Conservation (phyloP, 345 rosid species). For the Syzygium grande region DNA sequence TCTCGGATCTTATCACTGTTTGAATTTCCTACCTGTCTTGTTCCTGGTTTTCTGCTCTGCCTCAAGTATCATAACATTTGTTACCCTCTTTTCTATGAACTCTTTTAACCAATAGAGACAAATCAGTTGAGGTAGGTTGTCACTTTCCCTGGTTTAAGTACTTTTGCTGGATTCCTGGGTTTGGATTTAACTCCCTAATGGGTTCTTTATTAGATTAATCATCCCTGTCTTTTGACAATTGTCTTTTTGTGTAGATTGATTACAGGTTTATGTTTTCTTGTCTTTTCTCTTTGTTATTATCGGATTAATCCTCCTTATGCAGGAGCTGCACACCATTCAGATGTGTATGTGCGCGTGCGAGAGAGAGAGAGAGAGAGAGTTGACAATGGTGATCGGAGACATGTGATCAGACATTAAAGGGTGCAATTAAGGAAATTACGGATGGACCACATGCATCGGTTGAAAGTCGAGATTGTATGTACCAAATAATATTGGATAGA, state of each 20-base stretch:
- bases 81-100: not conserved
- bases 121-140: not conserved
- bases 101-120: not conserved
- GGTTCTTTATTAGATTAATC: not conserved
- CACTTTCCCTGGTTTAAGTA: slow-evolving; percentile 5
- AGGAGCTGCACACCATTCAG: not conserved
- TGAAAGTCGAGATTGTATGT: not conserved
- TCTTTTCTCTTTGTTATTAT: not conserved
- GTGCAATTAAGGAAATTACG: not conserved
- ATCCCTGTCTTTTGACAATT: not conserved
- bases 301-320: not conserved
- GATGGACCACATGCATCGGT: not conserved
- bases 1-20: not conserved
- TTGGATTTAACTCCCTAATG: not conserved
- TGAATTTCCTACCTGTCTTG: not conserved
- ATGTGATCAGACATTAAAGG: not conserved
- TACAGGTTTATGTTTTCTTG: not conserved
- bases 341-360: not conserved
- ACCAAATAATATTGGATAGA: not conserved
- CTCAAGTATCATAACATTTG: not conserved
- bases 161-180: slow-evolving; percentile 14
- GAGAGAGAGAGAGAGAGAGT: not conserved
- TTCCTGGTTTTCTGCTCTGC: slow-evolving; percentile 4
- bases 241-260: not conserved
- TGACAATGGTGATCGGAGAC: not conserved